A percentile compares a stretch with the other conserved stretches of the same genome.
phyloP scores from a whole-genome alignment of 257 asterid genomes.

The Paulownia fortunei region DNA sequence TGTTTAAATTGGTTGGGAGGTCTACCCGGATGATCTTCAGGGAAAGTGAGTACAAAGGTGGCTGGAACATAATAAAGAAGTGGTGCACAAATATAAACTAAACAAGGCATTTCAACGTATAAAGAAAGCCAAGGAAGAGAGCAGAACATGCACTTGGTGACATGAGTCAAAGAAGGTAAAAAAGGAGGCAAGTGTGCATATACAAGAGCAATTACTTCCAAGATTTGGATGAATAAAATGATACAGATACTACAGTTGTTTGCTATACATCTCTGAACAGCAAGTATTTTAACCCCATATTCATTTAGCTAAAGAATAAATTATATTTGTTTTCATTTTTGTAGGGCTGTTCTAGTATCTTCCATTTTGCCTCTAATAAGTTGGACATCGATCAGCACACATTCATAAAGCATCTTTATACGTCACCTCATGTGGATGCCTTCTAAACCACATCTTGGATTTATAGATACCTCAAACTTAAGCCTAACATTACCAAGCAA shows the following conservation, averaged over 20 bases:
- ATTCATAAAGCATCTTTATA: conserved; percentile 8
- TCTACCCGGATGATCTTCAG: conserved; percentile 16
- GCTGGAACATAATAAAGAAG: neutral
- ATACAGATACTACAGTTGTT: neutral
- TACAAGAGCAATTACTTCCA: neutral
- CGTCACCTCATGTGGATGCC: neutral
- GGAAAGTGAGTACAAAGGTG: neutral
- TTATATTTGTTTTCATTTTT: neutral
- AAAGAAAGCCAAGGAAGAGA: neutral
- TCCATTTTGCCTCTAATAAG: neutral
- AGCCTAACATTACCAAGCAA: neutral
- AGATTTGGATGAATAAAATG: conserved; percentile 7
- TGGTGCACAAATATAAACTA: neutral
- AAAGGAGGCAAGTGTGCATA: neutral
- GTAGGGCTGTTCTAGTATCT: neutral
- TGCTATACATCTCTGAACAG: neutral
- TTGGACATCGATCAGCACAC: neutral
- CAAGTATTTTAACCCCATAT: neutral
- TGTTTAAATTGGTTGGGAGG: conserved; percentile 25
- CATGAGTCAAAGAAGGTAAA: neutral
- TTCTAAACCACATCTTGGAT: neutral
- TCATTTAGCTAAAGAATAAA: neutral
- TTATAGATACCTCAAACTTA: neutral
- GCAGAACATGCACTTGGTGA: conserved; percentile 11
- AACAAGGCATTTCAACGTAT: conserved; percentile 9